A percentile compares a stretch with the other conserved stretches of the same genome.
These are phyloP conservation scores for Dendrobium officinale DNA, from an alignment of 106 monocot genomes.

Conservation along the genomic window DNA sequence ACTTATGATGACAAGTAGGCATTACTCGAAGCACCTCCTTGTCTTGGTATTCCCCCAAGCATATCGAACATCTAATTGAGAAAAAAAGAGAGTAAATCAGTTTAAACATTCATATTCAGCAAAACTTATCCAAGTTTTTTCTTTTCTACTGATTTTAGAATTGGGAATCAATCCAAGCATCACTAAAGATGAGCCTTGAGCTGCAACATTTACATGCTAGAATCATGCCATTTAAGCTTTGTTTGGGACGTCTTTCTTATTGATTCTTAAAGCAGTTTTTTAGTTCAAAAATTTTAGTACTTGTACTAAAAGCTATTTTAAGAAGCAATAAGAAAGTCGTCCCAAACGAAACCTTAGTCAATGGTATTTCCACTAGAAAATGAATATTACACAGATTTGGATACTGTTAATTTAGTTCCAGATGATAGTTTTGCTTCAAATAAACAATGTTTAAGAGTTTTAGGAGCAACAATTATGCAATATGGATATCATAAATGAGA, in stretches of 20 bases:
- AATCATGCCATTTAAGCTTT: neutral
- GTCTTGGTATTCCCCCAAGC: constrained; percentile 62
- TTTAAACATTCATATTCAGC: neutral
- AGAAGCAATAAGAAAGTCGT: too few relatives aligned
- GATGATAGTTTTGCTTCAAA: neutral
- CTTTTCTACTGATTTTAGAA: neutral
- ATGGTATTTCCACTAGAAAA: neutral
- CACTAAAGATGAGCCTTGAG: neutral
- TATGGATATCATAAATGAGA: neutral
- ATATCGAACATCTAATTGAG: constrained; percentile 54
- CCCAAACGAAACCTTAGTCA: too few relatives aligned
- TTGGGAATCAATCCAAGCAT: neutral
- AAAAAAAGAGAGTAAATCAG: neutral
- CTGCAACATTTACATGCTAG: neutral
- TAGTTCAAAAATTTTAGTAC: too few relatives aligned
- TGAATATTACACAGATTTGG: neutral
- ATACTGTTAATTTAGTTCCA: neutral
- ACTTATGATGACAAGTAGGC: constrained; percentile 39
- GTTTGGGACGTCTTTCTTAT: too few relatives aligned
- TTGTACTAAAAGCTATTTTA: too few relatives aligned
- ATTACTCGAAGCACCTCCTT: constrained; percentile 54
- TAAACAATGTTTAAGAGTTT: neutral
- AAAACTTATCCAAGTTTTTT: neutral
- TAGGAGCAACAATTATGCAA: neutral
- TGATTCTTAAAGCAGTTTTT: too few relatives aligned